phyloP scores from a whole-genome alignment of 2,329 filamentous ascomycete genomes.

The Fusarium sororula region DNA sequence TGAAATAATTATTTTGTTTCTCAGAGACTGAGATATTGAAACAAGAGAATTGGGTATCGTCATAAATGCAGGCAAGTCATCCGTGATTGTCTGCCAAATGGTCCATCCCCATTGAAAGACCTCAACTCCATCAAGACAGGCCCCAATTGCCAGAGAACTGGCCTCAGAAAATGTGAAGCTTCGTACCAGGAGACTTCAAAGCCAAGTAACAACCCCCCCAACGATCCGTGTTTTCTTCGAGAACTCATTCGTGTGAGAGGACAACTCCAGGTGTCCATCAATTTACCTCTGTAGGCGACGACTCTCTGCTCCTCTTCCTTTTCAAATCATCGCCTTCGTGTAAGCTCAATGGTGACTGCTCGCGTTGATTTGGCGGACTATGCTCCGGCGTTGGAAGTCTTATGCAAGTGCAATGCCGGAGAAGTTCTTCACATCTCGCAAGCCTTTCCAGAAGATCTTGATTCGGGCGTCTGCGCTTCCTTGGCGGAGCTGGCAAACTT shows the following conservation, averaged over 20 bases:
- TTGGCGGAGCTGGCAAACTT: slow-evolving; percentile 43
- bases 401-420: slow-evolving; percentile 40
- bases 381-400: slow-evolving; percentile 28
- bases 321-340: slow-evolving; percentile 12
- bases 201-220: not conserved
- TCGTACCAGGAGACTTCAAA: not conserved
- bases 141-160: fast-evolving
- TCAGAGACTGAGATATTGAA: too few species aligned
- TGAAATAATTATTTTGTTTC: not conserved
- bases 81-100: not conserved
- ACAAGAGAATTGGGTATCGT: slow-evolving; percentile 13
- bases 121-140: not conserved
- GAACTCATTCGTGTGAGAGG: fast-evolving
- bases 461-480: slow-evolving; percentile 43
- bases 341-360: slow-evolving; percentile 9
- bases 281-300: not conserved
- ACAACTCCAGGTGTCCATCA: not conserved
- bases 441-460: slow-evolving; percentile 39
- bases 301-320: slow-evolving; percentile 4
- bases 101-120: not conserved
- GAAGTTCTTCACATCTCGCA: slow-evolving; percentile 21
- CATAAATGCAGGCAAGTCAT: not conserved
- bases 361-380: slow-evolving; percentile 12
- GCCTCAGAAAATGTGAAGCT: fast-evolving
- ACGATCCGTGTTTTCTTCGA: not conserved